Evolutionary conservation across 2,329 filamentous ascomycete species (phyloP), one percentile per base, ranked within the genome.

Genomic region (Leptographium galeiforme): DNA sequence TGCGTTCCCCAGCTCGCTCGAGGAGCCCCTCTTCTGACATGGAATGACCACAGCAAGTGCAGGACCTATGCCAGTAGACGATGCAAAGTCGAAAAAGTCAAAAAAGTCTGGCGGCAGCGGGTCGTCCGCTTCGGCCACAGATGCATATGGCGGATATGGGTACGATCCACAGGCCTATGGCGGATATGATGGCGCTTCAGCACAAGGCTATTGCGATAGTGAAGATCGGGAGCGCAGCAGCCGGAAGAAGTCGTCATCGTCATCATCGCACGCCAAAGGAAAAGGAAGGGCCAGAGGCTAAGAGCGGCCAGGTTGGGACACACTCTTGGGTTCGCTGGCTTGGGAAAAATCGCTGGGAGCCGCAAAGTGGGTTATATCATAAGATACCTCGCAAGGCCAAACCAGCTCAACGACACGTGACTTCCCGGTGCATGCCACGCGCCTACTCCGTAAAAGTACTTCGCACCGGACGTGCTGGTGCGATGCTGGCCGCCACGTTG

Each of bases 51-150:
- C 36, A 59, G 57, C 45, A 12, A 55, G 55, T 25, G 57, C 57
- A 2, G 57, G 55, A 0, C 57, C 57, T 6, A 52, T 58, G 55
- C 57, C 56, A 1, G 51, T 53, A 16, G 53, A 57, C 4, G 54
- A 56, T 8, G 16, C 50, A 1, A 18, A 46, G 8, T 54, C 55
- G 34, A 56, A 54, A 30, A 56, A 55, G 19, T 40, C 56, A 11
- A 54, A 41, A 40, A 56, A 52, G 36, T 13, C 53, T 2, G 25
- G 25, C 5, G 25, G 25, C 25, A 36, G 38, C 32, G 45, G 34
- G 13, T 34, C 48, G 13, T 44, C 16, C 12, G 47, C 50, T 8
- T 48, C 50, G 2, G 30, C 43, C 8, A 32, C 43, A 25, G 38
- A 30, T 2, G 38, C 16, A 30, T 43, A 50, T 16, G 39, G 38